These are phyloP conservation scores for Coemansia aciculifera DNA, from an alignment of 192 early-diverging fungal genomes.

Conservation along the genomic window DNA sequence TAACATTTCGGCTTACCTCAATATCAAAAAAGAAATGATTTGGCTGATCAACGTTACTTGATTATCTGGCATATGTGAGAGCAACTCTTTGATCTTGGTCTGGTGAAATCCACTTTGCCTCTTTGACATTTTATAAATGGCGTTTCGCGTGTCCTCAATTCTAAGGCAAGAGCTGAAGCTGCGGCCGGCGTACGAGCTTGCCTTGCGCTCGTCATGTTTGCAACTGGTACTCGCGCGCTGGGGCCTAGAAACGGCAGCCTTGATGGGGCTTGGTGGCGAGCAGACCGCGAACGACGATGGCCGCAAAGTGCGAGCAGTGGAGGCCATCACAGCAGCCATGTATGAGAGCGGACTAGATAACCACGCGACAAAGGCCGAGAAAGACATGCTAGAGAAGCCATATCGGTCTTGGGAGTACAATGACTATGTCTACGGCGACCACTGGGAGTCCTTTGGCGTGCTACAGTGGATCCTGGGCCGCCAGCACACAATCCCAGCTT, in stretches of 20 bases:
- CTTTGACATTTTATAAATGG: slow-evolving; percentile 18
- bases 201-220: slow-evolving; percentile 54
- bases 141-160: slow-evolving; percentile 32
- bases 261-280: slow-evolving; percentile 48
- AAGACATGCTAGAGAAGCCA: slow-evolving; percentile 53
- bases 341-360: slow-evolving; percentile 52
- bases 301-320: slow-evolving; percentile 41
- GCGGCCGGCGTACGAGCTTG: slow-evolving; percentile 48
- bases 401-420: slow-evolving; percentile 50
- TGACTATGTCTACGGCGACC: slow-evolving; percentile 50
- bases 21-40: background rate
- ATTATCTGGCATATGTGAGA: background rate
- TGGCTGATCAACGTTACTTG: background rate
- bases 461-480: slow-evolving; percentile 59
- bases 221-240: slow-evolving; percentile 65
- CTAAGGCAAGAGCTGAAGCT: slow-evolving; percentile 32
- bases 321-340: slow-evolving; percentile 48
- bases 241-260: slow-evolving; percentile 60
- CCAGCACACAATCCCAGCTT: slow-evolving; percentile 55
- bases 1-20: background rate
- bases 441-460: slow-evolving; percentile 59
- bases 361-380: slow-evolving; percentile 42
- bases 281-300: slow-evolving; percentile 43
- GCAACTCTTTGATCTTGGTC: background rate
- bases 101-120: background rate